These are phyloP conservation scores for Debaryomycetaceae sp. DNA, from an alignment of 1,139 yeast genomes.

Conservation along the genomic window DNA sequence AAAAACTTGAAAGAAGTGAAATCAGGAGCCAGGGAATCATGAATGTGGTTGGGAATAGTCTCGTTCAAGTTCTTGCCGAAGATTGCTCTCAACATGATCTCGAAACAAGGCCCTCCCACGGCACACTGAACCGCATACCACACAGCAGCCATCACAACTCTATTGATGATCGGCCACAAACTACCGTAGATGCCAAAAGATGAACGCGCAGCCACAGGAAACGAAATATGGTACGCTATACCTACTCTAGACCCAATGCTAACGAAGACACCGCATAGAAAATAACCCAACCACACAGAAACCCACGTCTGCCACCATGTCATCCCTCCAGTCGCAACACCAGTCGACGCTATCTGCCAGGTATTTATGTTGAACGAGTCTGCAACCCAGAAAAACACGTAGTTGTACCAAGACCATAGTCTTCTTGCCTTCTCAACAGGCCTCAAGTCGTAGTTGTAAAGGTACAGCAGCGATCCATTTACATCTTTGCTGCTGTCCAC, in stretches of 20 bases:
- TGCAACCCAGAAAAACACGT: conserved; percentile 77
- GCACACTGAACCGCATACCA: conserved; percentile 86
- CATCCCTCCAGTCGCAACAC: conserved; percentile 63
- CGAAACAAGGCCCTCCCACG: conserved; percentile 80
- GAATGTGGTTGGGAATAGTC: conserved; percentile 49
- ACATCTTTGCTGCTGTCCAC: conserved; percentile 32
- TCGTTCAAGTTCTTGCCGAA: conserved; percentile 56
- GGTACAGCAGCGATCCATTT: conserved; percentile 51
- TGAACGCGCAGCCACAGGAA: conserved; percentile 72
- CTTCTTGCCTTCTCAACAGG: conserved; percentile 72
- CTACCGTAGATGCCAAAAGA: conserved; percentile 78
- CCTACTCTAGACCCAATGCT: conserved; percentile 68
- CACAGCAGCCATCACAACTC: conserved; percentile 79
- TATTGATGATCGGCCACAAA: conserved; percentile 73
- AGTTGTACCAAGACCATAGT: conserved; percentile 80
- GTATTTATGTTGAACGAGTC: conserved; percentile 86
- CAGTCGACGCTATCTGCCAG: conserved; percentile 88
- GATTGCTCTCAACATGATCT: conserved; percentile 63
- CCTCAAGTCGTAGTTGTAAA: conserved; percentile 68
- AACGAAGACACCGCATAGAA: conserved; percentile 59
- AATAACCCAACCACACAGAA: conserved; percentile 74
- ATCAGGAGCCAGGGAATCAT: conserved; percentile 24
- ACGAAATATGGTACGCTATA: conserved; percentile 69
- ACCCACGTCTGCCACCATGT: conserved; percentile 92
- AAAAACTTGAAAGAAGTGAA: conserved; percentile 66